Percentiles rank a stretch among this genome's conserved stretches.
These are phyloP conservation scores for Colletotrichum viniferum DNA, from an alignment of 2,329 filamentous ascomycete genomes.

Conservation along the genomic window DNA sequence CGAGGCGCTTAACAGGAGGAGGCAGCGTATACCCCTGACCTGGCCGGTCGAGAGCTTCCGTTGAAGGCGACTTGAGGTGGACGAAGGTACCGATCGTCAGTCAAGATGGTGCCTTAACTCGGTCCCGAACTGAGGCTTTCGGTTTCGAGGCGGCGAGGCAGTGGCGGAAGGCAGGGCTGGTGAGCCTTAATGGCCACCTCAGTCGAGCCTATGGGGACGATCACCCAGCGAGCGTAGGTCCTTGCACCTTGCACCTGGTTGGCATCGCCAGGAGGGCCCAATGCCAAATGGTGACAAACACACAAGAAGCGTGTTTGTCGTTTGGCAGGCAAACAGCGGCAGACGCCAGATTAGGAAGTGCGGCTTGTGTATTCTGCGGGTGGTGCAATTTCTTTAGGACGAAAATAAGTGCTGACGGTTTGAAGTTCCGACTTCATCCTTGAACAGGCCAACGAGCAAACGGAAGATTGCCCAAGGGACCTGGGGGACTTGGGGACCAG, in stretches of 20 bases:
- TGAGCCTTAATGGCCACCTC: background rate
- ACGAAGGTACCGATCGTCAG: background rate
- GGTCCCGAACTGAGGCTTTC: background rate
- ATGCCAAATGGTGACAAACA: background rate
- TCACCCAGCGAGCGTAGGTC: background rate
- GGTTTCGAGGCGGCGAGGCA: background rate
- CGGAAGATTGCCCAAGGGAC: background rate
- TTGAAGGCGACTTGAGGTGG: background rate
- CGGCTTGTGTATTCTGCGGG: background rate
- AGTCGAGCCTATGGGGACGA: background rate
- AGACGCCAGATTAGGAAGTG: background rate
- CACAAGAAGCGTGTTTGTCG: background rate
- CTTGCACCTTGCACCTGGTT: background rate
- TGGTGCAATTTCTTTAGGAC: background rate
- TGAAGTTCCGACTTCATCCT: background rate
- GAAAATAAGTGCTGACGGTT: slow-evolving; percentile 3
- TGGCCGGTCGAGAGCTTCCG: background rate
- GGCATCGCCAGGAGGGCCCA: background rate
- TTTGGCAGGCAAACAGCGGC: background rate
- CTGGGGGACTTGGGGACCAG: background rate
- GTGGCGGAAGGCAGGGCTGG: background rate
- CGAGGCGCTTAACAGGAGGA: slow-evolving; percentile 7
- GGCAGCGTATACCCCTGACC: background rate
- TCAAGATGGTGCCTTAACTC: background rate
- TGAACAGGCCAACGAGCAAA: background rate